phyloP scores from a whole-genome alignment of 148 eudicot genomes.

The Salicornia ramosissima region DNA sequence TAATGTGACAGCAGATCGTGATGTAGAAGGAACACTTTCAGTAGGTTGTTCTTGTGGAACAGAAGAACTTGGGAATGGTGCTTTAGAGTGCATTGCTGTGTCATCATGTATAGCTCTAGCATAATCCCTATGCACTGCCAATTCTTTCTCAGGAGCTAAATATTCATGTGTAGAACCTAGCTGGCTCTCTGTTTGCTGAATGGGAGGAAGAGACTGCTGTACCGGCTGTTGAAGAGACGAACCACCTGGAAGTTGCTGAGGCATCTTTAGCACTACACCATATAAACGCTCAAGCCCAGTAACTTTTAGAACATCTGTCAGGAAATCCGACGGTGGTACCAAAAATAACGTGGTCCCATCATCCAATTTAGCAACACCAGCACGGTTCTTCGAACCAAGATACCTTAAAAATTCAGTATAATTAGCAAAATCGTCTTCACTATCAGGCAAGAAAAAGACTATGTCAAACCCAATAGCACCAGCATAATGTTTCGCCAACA shows the following conservation, averaged over 20 bases:
- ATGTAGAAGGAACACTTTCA: slow-evolving; percentile 32
- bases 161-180: slow-evolving; percentile 36
- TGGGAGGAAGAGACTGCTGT: slow-evolving; percentile 30
- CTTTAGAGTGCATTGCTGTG: slow-evolving; percentile 30
- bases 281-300: slow-evolving; percentile 78
- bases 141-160: slow-evolving; percentile 39
- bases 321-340: slow-evolving; percentile 94
- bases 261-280: slow-evolving; percentile 83
- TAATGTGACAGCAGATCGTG: slow-evolving; percentile 51
- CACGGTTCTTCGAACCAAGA: slow-evolving; percentile 70
- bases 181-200: slow-evolving; percentile 35
- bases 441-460: slow-evolving; percentile 88
- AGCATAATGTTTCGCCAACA: slow-evolving; percentile 75
- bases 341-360: slow-evolving; percentile 90
- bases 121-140: slow-evolving; percentile 33
- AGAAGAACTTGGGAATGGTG: slow-evolving; percentile 32
- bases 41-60: slow-evolving; percentile 28
- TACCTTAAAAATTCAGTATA: slow-evolving; percentile 88
- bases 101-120: slow-evolving; percentile 32
- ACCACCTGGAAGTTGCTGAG: slow-evolving; percentile 39
- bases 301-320: slow-evolving; percentile 62
- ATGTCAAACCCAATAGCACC: slow-evolving; percentile 67
- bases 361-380: slow-evolving; percentile 89
- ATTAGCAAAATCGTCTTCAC: slow-evolving; percentile 86
- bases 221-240: slow-evolving; percentile 38